A percentile compares a stretch with the other conserved stretches of the same genome.
Evolutionary conservation across 2,329 filamentous ascomycete species (phyloP).

Genomic region (Botrytis aclada): DNA sequence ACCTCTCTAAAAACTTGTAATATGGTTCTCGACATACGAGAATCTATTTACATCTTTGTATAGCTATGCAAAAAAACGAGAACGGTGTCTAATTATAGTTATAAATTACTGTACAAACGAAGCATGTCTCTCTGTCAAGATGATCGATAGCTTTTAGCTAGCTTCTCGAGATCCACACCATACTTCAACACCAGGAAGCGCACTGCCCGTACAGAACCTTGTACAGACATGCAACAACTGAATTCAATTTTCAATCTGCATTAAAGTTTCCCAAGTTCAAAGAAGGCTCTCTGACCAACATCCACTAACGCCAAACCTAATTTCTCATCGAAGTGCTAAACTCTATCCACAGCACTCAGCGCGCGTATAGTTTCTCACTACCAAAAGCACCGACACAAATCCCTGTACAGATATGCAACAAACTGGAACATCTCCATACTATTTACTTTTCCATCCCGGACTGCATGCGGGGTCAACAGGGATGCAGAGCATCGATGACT

Average conservation of each 20-base stretch:
- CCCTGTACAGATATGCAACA: neutral
- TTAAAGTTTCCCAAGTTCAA: neutral
- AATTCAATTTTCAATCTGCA: neutral
- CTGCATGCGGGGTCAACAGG: neutral
- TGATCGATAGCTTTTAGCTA: neutral
- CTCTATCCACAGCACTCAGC: neutral
- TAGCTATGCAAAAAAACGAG: neutral
- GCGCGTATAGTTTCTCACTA: neutral
- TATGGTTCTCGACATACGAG: neutral
- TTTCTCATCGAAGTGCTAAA: neutral
- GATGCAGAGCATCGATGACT: neutral
- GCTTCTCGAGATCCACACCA: neutral
- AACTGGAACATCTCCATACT: neutral
- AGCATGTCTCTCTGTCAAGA: neutral
- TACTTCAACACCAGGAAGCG: neutral
- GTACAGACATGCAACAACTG: neutral
- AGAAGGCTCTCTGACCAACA: neutral
- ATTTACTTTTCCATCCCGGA: neutral
- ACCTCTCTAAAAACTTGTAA: fast-evolving
- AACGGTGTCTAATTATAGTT: neutral
- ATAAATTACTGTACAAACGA: neutral
- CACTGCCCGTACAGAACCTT: neutral
- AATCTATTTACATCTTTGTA: neutral
- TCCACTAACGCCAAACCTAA: neutral
- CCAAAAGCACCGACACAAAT: neutral